Evolutionary conservation across 768 basidiomycete species (phyloP), one percentile per base, ranked within the genome.

Genomic region (Collybiopsis luxurians): DNA sequence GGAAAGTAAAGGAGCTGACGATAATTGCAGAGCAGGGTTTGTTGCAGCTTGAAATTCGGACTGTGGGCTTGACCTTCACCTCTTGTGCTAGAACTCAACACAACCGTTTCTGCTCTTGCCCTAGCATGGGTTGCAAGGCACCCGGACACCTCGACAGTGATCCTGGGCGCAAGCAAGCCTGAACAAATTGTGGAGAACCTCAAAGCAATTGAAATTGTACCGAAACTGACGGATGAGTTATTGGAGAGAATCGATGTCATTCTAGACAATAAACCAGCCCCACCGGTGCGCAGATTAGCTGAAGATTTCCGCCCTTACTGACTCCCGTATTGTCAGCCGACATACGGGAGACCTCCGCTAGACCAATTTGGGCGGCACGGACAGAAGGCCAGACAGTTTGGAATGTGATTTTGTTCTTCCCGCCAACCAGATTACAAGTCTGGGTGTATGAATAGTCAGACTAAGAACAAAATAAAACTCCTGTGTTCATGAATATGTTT

Each of bases 1-100:
- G 79, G 52, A 90, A 92, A 68, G 85, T 93, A 52, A 75, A 73
- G 62, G 79, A 84, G 60, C 71, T 94, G 53, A 84, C 87, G 3
- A 77, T 79, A 57, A 67, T 90, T 17, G 89, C 58, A 34, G 38
- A 49, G 23, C 39, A 55, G 38, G 54, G 54, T 55, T 47, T n/a
- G n/a, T n/a, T n/a, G n/a, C n/a, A n/a, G n/a, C n/a, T n/a, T n/a
- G n/a, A n/a, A n/a, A n/a, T n/a, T n/a, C n/a, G n/a, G n/a, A n/a
- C n/a, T n/a, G n/a, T n/a, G n/a, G 9, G 17, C n/a, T 36, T 24
- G 10, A 12, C 24, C 21, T 39, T 45, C 9, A 44, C 45, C 17
- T 5, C 19, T 27, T n/a, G 39, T 15, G 17, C 50, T 62, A 73
- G 73, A 76, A 55, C 72, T 86, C 42, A 79, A 74, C 24, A 76